phyloP scores from a whole-genome alignment of 2,329 filamentous ascomycete species.

The Verticillium dahliae region DNA sequence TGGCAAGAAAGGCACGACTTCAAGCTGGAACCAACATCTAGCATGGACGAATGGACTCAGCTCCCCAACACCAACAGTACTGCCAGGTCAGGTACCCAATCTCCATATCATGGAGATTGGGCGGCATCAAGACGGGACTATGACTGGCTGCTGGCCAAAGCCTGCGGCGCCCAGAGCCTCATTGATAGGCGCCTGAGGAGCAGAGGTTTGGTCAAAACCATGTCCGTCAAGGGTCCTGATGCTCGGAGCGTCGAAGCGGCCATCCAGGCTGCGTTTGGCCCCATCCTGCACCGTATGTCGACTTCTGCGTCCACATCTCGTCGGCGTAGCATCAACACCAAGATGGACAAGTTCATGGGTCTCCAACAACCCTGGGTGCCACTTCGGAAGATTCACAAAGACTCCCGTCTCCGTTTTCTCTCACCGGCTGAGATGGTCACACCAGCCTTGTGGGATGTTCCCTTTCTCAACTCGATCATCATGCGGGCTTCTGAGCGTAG shows the following conservation, averaged over 20 bases:
- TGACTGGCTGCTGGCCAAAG: constrained; percentile 62
- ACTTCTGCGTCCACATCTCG: background rate
- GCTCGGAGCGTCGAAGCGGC: constrained; percentile 62
- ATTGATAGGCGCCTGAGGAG: constrained; percentile 69
- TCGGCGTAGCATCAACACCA: constrained; percentile 20
- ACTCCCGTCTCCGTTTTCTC: constrained; percentile 65
- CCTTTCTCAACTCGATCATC: constrained; percentile 64
- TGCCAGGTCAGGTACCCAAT: constrained; percentile 37
- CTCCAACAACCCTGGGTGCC: constrained; percentile 67
- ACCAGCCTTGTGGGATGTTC: constrained; percentile 62
- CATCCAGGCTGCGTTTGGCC: constrained; percentile 55
- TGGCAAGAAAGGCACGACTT: constrained; percentile 48
- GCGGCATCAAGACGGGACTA: constrained; percentile 35
- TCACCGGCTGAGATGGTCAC: constrained; percentile 67
- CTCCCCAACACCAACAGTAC: constrained; percentile 40
- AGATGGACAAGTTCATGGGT: constrained; percentile 44
- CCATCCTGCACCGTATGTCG: constrained; percentile 39
- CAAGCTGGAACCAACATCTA: constrained; percentile 24
- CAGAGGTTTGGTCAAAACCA: constrained; percentile 61
- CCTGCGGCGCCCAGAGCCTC: constrained; percentile 55
- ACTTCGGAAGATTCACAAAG: constrained; percentile 68
- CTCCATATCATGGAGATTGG: constrained; percentile 42
- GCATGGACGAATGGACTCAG: constrained; percentile 49
- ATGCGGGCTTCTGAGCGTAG: constrained; percentile 65
- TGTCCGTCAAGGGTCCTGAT: constrained; percentile 56